These are phyloP conservation scores for Tardiomyces depauwii DNA, from an alignment of 1,139 yeast species.

Conservation along the genomic window DNA sequence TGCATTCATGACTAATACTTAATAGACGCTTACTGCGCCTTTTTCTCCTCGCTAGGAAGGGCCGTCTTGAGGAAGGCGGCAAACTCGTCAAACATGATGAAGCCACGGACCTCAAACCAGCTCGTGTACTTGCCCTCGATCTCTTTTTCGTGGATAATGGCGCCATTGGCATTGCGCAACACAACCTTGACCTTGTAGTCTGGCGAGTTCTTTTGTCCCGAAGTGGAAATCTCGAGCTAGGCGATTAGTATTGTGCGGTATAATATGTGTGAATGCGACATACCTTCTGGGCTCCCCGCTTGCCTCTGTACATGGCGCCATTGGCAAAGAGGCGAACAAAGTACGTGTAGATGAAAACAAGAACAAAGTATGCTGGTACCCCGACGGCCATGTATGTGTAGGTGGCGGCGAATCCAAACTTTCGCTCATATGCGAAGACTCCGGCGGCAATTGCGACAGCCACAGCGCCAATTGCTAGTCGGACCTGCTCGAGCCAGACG, in stretches of 20 bases:
- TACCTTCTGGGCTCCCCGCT: constrained; percentile 15
- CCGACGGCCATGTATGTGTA: constrained; percentile 32
- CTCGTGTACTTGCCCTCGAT: constrained; percentile 11
- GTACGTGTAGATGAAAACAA: constrained; percentile 38
- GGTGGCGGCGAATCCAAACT: constrained; percentile 34
- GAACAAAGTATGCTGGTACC: constrained; percentile 36
- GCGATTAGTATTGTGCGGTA: constrained; percentile 7
- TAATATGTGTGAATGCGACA: not conserved
- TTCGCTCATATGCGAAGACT: constrained; percentile 57
- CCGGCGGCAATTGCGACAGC: constrained; percentile 55
- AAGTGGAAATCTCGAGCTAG: constrained; percentile 22
- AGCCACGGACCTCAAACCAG: constrained; percentile 21
- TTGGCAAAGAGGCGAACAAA: constrained; percentile 41
- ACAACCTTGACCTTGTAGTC: constrained; percentile 29
- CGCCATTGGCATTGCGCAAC: constrained; percentile 18
- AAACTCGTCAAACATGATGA: constrained; percentile 16
- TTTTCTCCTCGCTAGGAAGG: constrained; percentile 6
- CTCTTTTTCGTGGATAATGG: constrained; percentile 3
- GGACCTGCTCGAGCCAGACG: constrained; percentile 46
- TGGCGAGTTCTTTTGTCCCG: constrained; percentile 32
- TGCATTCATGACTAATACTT: not conserved
- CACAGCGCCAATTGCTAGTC: constrained; percentile 56
- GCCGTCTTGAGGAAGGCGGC: constrained; percentile 7
- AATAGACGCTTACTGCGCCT: not conserved
- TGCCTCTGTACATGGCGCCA: constrained; percentile 51